These are phyloP conservation scores for Xanthoconium purpureum DNA, from an alignment of 768 basidiomycete genomes.

Conservation along the genomic window DNA sequence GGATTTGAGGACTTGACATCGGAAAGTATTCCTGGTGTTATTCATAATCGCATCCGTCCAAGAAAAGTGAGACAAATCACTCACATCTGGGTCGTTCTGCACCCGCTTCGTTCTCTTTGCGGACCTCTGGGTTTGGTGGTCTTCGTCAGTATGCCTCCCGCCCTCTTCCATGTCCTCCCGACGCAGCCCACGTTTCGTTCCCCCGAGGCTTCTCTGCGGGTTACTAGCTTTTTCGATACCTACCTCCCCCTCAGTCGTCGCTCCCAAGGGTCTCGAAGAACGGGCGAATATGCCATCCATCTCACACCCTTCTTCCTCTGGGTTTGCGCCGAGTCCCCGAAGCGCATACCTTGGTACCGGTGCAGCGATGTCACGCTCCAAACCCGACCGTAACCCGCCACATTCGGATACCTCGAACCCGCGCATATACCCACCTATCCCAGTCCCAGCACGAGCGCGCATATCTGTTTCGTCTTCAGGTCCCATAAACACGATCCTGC, in stretches of 20 bases:
- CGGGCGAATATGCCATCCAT: conserved; percentile 4
- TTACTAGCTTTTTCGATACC: conserved; percentile 3
- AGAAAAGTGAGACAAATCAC: background rate
- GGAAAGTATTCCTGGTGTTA: conserved; percentile 17
- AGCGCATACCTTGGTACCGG: conserved; percentile 21
- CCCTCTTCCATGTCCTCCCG: conserved; percentile 13
- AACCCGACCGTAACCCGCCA: background rate
- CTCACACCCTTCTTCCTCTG: background rate
- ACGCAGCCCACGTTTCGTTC: conserved; percentile 15
- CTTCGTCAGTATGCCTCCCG: conserved; percentile 4
- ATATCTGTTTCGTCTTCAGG: conserved; percentile 3
- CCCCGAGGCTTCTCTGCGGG: background rate
- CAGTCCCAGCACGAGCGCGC: background rate
- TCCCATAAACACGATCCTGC: background rate
- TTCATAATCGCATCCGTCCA: background rate
- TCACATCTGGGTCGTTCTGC: conserved; percentile 19
- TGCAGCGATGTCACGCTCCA: conserved; percentile 13
- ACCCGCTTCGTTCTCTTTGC: conserved; percentile 17
- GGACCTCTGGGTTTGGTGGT: conserved; percentile 2
- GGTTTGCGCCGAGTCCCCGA: background rate
- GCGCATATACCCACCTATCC: conserved; percentile 27
- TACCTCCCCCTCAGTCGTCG: conserved; percentile 6
- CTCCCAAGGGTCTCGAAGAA: conserved; percentile 8
- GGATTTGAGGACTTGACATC: conserved; percentile 21
- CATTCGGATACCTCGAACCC: conserved; percentile 4